Conservation (phyloP, 2,329 filamentous ascomycete species). For the Hirsutella minnesotensis region DNA sequence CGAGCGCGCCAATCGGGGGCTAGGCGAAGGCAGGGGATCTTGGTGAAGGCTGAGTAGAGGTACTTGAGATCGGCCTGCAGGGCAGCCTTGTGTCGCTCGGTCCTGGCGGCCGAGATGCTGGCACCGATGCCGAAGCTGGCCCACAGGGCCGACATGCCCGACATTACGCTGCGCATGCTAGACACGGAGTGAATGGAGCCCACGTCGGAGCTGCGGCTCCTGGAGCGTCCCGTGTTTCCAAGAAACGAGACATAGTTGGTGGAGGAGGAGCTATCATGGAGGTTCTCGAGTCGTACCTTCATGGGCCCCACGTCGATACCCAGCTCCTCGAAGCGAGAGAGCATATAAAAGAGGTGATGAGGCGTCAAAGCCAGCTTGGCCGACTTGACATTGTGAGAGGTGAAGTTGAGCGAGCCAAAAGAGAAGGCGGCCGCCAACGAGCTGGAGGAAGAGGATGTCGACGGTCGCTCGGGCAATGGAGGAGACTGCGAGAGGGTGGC, state of each 20-base stretch:
- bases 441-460: constrained; percentile 56
- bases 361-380: constrained; percentile 87
- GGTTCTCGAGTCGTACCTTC: constrained; percentile 90
- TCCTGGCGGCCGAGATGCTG: constrained; percentile 68
- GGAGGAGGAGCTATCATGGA: constrained; percentile 76
- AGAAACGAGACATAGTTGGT: constrained; percentile 95
- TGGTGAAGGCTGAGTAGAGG: constrained; percentile 95
- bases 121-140: constrained; percentile 74
- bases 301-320: constrained; percentile 85
- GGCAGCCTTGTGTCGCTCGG: constrained; percentile 80
- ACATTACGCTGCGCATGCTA: constrained; percentile 94
- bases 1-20: constrained; percentile 88
- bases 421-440: constrained; percentile 78
- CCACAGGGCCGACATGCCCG: constrained; percentile 90
- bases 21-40: constrained; percentile 83
- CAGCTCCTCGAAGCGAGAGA: constrained; percentile 90
- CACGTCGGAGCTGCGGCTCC: constrained; percentile 68
- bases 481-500: constrained; percentile 43
- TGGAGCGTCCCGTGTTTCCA: constrained; percentile 63
- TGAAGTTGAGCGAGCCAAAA: constrained; percentile 72
- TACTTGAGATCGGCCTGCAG: constrained; percentile 85
- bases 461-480: constrained; percentile 47
- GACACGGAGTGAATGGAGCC: constrained; percentile 93
- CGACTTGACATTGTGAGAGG: constrained; percentile 75
- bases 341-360: constrained; percentile 91